Evolutionary conservation across 768 basidiomycete species (phyloP).

Genomic region (Cystobasidium ongulense): DNA sequence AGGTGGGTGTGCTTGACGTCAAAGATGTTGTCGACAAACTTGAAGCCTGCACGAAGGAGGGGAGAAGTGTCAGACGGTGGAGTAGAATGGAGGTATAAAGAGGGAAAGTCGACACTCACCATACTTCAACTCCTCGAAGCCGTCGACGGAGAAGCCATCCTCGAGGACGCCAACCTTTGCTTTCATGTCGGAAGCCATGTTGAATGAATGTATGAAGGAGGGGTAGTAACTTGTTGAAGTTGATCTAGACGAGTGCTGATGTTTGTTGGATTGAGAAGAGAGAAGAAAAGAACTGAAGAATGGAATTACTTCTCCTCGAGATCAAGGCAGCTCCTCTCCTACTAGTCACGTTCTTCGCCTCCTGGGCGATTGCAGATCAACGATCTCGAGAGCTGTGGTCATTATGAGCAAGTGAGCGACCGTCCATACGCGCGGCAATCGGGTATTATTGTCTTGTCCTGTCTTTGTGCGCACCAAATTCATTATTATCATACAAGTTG

Average conservation of each 20-base stretch:
- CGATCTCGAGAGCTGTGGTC: too few relatives aligned
- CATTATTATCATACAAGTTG: too few relatives aligned
- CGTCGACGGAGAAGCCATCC: slow-evolving; percentile 37
- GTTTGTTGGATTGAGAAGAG: background rate
- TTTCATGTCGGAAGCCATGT: slow-evolving; percentile 42
- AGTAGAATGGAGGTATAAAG: background rate
- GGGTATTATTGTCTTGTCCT: too few relatives aligned
- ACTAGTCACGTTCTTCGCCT: background rate
- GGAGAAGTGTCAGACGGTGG: background rate
- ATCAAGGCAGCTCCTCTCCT: background rate
- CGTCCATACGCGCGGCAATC: too few relatives aligned
- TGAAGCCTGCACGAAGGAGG: slow-evolving; percentile 36
- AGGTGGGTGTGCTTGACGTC: slow-evolving; percentile 42
- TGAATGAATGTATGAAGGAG: background rate
- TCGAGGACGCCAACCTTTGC: slow-evolving; percentile 39
- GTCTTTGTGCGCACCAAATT: too few relatives aligned
- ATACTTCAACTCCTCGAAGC: slow-evolving; percentile 45
- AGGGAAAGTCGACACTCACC: background rate
- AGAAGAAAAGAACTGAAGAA: background rate
- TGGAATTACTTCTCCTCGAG: background rate
- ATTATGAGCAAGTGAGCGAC: background rate
- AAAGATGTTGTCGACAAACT: slow-evolving; percentile 45
- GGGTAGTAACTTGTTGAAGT: background rate
- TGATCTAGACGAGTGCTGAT: background rate
- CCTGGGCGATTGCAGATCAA: background rate